phyloP scores from a whole-genome alignment of 208 protist species.

The Vickermania spadyakhi region DNA sequence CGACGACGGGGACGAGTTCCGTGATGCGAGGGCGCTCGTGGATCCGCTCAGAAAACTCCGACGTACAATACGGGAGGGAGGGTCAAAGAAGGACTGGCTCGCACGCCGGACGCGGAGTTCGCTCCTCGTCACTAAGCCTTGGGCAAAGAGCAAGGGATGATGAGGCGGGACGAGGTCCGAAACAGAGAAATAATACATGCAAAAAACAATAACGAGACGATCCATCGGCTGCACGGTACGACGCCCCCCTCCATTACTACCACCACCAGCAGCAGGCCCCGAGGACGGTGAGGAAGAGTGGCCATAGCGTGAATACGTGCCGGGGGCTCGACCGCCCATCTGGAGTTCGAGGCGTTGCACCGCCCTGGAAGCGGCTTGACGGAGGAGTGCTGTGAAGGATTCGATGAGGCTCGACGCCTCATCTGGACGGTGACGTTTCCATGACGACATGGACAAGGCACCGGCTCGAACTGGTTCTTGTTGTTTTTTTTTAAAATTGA shows the following conservation, averaged over 20 bases:
- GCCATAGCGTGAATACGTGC: background rate
- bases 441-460: conserved; percentile 5
- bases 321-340: conserved; percentile 6
- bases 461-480: too few relatives aligned
- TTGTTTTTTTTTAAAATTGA: too few relatives aligned
- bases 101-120: conserved; percentile 54
- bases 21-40: background rate
- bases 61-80: too few relatives aligned
- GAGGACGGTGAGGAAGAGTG: too few relatives aligned
- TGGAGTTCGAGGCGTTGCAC: conserved; percentile 57
- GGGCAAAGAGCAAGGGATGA: conserved; percentile 65
- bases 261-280: too few relatives aligned
- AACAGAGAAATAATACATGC: conserved; percentile 60
- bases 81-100: conserved; percentile 26
- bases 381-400: conserved; percentile 45
- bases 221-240: conserved; percentile 53
- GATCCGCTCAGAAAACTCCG: too few relatives aligned
- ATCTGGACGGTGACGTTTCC: conserved; percentile 24
- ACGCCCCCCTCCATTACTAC: background rate
- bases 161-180: conserved; percentile 17
- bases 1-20: too few relatives aligned
- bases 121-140: conserved; percentile 46
- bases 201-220: conserved; percentile 59
- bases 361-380: conserved; percentile 58
- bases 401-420: conserved; percentile 60